Base-by-base conservation (phyloP, 2,329 filamentous ascomycete genomes). In the Lachnellula subtilissima region DNA sequence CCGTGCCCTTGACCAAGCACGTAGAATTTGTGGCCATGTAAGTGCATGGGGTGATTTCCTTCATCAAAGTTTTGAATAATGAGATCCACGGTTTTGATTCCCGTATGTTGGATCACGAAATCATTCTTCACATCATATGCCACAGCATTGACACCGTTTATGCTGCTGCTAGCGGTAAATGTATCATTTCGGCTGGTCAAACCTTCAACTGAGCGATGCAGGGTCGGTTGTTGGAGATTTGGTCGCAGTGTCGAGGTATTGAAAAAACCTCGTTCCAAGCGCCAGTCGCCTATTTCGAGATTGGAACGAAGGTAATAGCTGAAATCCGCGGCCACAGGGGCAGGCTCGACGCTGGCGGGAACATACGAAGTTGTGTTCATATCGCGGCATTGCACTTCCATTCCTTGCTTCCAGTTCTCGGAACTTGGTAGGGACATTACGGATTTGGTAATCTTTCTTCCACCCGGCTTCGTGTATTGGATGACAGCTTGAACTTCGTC, bases 21-120 rank as follows among this genome's bases (percentile, higher is more conserved):
- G 70, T 89, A 88, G 73, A 91, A 91, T 62, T 81, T 76, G 69
- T 91, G 87, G 0, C 88, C 88, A 73, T 94, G 91, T 1, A 95
- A 72, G 70, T 88, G 85, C 74, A 87, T 86, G 0, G 85, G 90
- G 65, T 91, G 88, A 8, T 83, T 85, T 43, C 89, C 75, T 57
- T 78, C 69, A 64, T 93, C 89, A 46, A 83, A 77, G 67, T 91
- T 93, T 75, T 91, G 89, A n/a, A 93, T 74, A 17, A 91, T 73
- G 50, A 93, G 79, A 67, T 92, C 84, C 28, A 92, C 81, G n/a
- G 89, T 76, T 57, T 85, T 71, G 28, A 74, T 62, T 19, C 66
- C 76, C 54, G 80, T 81, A 59, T 86, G 81, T 28, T 84, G 75
- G 12, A 95, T 78, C 3, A 95, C 77, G 63, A 90, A 80, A 60